phyloP scores from a whole-genome alignment of 768 basidiomycete species.

The Tubosaeta sp. region DNA sequence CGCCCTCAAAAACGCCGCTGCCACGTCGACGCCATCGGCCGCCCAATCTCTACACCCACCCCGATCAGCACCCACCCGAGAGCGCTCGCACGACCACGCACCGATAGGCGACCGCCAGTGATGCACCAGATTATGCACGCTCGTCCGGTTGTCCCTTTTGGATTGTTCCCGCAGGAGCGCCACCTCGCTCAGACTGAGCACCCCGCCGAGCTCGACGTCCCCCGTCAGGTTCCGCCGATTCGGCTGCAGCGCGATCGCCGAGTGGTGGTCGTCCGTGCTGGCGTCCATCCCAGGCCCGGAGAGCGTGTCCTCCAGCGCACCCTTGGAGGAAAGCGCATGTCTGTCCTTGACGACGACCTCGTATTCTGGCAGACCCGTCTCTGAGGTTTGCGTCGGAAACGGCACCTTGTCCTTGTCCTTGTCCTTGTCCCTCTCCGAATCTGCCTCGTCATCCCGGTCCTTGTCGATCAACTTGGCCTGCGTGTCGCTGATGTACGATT shows the following conservation, averaged over 20 bases:
- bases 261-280: not conserved
- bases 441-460: not conserved
- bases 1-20: not conserved
- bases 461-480: constrained; percentile 3
- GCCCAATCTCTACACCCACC: not conserved
- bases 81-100: constrained; percentile 26
- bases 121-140: constrained; percentile 43
- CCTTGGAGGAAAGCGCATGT: not conserved
- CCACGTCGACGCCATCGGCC: not conserved
- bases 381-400: too few relatives aligned
- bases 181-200: constrained; percentile 35
- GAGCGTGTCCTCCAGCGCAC: not conserved
- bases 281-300: not conserved
- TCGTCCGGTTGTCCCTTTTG: constrained; percentile 15
- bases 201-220: constrained; percentile 16
- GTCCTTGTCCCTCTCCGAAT: not conserved
- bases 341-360: constrained; percentile 27
- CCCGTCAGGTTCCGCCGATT: constrained; percentile 24
- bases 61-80: not conserved
- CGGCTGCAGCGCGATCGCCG: constrained; percentile 15
- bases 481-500: constrained; percentile 13
- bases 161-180: constrained; percentile 43
- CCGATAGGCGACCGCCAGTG: constrained; percentile 71
- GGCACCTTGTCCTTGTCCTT: not conserved
- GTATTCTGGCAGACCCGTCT: constrained; percentile 23